Conservation (phyloP, 768 basidiomycete genomes). For the Pleurotus citrinopileatus region DNA sequence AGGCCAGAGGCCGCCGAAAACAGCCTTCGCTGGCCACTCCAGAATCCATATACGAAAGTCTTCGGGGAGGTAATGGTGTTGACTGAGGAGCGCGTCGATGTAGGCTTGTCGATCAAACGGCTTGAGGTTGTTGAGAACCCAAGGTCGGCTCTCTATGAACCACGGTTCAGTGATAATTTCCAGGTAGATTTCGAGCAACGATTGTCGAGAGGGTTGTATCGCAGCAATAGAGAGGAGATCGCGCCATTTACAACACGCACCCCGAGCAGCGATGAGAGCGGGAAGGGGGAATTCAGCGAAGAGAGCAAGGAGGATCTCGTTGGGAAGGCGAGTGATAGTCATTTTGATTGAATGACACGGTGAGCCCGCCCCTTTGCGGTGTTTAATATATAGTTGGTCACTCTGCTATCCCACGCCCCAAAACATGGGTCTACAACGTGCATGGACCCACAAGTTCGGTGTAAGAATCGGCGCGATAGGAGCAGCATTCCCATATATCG, state of each 20-base stretch:
- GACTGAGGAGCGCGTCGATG: conserved; percentile 12
- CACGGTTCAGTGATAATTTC: not conserved
- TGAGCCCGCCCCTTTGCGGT: no score
- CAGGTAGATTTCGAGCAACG: not conserved
- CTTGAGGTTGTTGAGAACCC: not conserved
- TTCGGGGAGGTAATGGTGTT: conserved; percentile 15
- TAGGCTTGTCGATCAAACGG: conserved; percentile 4
- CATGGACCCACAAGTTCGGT: no score
- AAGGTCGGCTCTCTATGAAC: not conserved
- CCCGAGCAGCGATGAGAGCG: not conserved
- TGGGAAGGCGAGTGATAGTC: not conserved
- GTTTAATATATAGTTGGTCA: no score
- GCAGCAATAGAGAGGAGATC: not conserved
- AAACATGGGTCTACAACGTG: no score
- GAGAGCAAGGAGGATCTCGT: not conserved
- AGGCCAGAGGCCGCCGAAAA: conserved; percentile 18
- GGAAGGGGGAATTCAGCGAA: not conserved
- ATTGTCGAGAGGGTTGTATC: not conserved
- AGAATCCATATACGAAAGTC: conserved; percentile 22
- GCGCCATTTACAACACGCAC: not conserved
- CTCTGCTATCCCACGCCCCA: no score
- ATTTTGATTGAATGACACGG: not conserved
- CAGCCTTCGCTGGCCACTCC: conserved; percentile 22
- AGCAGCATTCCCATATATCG: no score
- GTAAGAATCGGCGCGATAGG: no score